phyloP scores from a whole-genome alignment of 306 rosid species.

The Senna tora region DNA sequence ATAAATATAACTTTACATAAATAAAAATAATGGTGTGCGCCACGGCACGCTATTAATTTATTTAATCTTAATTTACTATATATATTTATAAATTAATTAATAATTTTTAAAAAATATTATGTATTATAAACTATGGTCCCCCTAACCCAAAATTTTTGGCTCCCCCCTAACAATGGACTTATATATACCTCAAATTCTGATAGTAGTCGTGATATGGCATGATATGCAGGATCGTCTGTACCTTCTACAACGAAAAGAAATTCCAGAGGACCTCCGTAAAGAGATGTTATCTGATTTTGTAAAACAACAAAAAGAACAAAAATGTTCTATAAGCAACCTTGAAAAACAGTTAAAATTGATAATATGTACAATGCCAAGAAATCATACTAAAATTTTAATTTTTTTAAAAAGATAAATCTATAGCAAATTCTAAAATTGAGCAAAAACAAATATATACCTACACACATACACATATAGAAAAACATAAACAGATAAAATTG shows the following conservation, averaged over 20 bases:
- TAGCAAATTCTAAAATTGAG: neutral
- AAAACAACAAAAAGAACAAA: constrained; percentile 11
- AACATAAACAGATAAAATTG: constrained; percentile 3
- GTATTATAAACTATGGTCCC: too few species aligned
- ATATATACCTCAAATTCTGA: constrained; percentile 69
- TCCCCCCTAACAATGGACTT: constrained; percentile 4
- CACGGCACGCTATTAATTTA: too few species aligned
- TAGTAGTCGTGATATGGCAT: constrained; percentile 65
- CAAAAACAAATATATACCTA: constrained; percentile 19
- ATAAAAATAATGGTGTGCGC: too few species aligned
- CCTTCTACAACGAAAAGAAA: constrained; percentile 87
- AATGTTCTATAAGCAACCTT: constrained; percentile 23
- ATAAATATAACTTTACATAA: too few species aligned
- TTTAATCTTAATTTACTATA: too few species aligned
- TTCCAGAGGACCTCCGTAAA: constrained; percentile 93
- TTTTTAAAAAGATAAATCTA: too few species aligned
- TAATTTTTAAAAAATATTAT: too few species aligned
- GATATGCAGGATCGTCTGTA: constrained; percentile 89
- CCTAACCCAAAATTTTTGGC: too few species aligned
- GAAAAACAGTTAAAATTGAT: neutral
- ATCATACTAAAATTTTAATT: constrained; percentile 32
- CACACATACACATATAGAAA: neutral
- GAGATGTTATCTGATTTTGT: constrained; percentile 78
- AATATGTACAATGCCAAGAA: neutral
- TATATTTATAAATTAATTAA: too few species aligned